phyloP scores from a whole-genome alignment of 2,329 filamentous ascomycete genomes.

The Ceratocystiopsis brevicomis region DNA sequence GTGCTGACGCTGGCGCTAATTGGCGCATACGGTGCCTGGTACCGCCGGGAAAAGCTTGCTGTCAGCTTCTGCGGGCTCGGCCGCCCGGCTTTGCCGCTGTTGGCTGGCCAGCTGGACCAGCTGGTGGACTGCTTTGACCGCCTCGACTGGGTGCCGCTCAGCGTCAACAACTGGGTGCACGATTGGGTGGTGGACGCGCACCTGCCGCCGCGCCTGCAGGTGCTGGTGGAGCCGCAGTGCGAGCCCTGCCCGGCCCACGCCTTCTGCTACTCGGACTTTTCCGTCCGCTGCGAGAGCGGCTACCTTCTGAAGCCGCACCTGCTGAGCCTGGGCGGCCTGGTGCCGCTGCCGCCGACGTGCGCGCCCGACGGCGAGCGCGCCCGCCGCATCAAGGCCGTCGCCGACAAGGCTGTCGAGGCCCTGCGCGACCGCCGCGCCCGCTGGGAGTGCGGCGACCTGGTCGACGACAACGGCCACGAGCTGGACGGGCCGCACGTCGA shows the following conservation, averaged over 20 bases:
- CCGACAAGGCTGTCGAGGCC: constrained; percentile 72
- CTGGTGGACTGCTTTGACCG: constrained; percentile 23
- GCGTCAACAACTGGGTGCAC: constrained; percentile 29
- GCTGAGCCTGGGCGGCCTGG: constrained; percentile 56
- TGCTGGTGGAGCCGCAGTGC: constrained; percentile 59
- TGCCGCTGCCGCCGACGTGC: constrained; percentile 79
- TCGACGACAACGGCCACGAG: constrained; percentile 39
- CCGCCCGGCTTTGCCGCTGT: constrained; percentile 33
- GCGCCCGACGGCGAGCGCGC: constrained; percentile 90
- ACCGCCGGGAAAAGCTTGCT: constrained; percentile 85
- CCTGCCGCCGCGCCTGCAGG: constrained; percentile 54
- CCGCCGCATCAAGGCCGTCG: constrained; percentile 67
- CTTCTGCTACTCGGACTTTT: constrained; percentile 63
- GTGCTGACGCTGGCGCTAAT: constrained; percentile 53
- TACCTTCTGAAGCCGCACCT: constrained; percentile 77
- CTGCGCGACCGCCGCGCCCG: constrained; percentile 70
- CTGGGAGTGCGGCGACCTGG: constrained; percentile 69
- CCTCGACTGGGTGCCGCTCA: constrained; percentile 19
- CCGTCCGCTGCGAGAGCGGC: constrained; percentile 65
- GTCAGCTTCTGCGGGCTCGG: constrained; percentile 89
- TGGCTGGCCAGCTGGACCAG: constrained; percentile 16
- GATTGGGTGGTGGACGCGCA: constrained; percentile 22
- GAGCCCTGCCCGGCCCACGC: constrained; percentile 83
- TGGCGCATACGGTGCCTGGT: constrained; percentile 60
- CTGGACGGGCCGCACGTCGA: constrained; percentile 38